Evolutionary conservation across 2,329 filamentous ascomycete genomes (phyloP).

Genomic region (Ascochyta koolunga): DNA sequence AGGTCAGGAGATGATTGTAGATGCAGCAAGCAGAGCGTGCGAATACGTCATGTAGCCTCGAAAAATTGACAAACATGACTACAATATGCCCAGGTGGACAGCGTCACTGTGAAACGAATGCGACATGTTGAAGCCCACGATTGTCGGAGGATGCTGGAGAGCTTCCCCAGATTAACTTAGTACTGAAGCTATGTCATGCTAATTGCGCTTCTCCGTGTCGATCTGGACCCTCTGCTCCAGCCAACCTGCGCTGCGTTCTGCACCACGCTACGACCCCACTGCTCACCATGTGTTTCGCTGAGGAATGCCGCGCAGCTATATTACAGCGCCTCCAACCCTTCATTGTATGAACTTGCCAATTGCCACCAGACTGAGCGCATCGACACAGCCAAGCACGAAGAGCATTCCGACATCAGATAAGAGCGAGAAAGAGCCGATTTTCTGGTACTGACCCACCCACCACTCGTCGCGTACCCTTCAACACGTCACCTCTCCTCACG

Average conservation of each 20-base stretch:
- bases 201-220: conserved; percentile 11
- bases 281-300: conserved; percentile 17
- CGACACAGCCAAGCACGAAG: background rate
- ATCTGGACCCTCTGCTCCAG: conserved; percentile 28
- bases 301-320: conserved; percentile 1
- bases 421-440: conserved; percentile 5
- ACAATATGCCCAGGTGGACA: conserved; percentile 8
- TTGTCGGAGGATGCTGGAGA: conserved; percentile 5
- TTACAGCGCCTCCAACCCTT: conserved; percentile 1
- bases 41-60: background rate
- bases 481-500: background rate
- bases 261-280: conserved; percentile 19
- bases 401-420: conserved; percentile 3
- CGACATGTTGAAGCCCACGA: conserved; percentile 17
- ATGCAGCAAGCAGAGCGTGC: background rate
- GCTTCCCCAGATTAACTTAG: conserved; percentile 18
- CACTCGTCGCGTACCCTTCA: background rate
- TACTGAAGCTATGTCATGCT: conserved; percentile 19
- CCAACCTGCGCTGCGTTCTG: conserved; percentile 24
- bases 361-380: background rate
- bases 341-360: background rate
- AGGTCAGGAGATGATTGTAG: background rate
- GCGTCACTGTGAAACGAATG: conserved; percentile 12
- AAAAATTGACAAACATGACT: background rate
- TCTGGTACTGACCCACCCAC: background rate